Base-by-base conservation (phyloP, 768 basidiomycete species). In the Auricularia cornea region DNA sequence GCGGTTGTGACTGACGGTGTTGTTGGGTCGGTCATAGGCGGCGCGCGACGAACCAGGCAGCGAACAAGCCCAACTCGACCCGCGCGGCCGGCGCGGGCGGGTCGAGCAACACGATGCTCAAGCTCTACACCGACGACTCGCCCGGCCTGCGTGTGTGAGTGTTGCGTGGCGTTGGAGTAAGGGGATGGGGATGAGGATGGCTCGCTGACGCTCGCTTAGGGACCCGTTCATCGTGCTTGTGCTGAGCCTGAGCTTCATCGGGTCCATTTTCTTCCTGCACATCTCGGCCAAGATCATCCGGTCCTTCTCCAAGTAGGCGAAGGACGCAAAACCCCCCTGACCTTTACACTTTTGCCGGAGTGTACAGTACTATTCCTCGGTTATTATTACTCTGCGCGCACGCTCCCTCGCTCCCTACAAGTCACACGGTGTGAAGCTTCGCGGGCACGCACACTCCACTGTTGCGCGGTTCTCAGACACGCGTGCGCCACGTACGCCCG, bases 251-350 rank as follows among this genome's bases (percentile, higher is more conserved):
- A 92, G 92, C 23, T 98, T 98, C 82, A 97, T 98, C 78, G 94
- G 88, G 41, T 96, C 94, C 63, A 96, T 97, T 73, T 97, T 98
- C 86, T 97, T 96, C 88, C 89, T 97, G 48, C 95, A 98, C 75
- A 96, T 97, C 74, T 89, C 92, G 52, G 93, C 94, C 68, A 96
- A 96, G 79, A 81, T 96, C 74, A 92, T 96, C 74, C 87, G 91
- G 66, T 85, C 86, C 56, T 92, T 96, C 76, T 88, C 91, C 67
- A 94, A 92, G 76, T 94, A 71, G 63, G 3, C 54, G 51, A n/a
- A 8, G 51, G 6, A 18, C 26, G 51, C 51, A 23, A 52, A 23
- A 10, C 26, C n/a, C 51, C 10, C 10, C 51, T 10, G 23, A 10
- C 51, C 10, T n/a, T n/a, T n/a, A n/a, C 20, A 11, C 51, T n/a